Percentiles rank a stretch among this genome's conserved stretches.
Conservation (phyloP, 1,284 basidiomycete genomes). For the Leucoagaricus sp. region DNA sequence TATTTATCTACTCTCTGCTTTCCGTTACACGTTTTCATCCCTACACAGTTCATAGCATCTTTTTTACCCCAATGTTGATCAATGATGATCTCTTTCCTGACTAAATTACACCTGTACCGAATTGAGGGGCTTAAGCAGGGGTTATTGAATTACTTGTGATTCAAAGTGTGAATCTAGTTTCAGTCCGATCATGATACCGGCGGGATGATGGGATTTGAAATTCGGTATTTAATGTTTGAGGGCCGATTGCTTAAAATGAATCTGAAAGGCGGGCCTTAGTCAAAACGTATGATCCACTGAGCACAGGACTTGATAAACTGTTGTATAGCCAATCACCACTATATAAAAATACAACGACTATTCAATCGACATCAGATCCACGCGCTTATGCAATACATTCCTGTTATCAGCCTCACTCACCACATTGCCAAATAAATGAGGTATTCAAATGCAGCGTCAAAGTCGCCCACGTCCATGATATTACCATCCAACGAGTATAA, state of each 20-base stretch:
- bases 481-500: too few relatives aligned
- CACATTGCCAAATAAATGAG: neutral
- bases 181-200: slow-evolving; percentile 25
- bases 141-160: slow-evolving; percentile 19
- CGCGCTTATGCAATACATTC: neutral
- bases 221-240: slow-evolving; percentile 13
- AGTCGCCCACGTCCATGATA: too few relatives aligned
- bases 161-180: slow-evolving; percentile 7
- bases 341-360: slow-evolving; percentile 1
- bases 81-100: neutral
- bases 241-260: slow-evolving; percentile 7
- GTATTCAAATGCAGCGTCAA: too few relatives aligned
- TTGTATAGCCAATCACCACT: slow-evolving; percentile 9
- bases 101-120: slow-evolving; percentile 16
- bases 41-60: slow-evolving; percentile 8
- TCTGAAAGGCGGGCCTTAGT: slow-evolving; percentile 1
- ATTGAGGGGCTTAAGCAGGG: slow-evolving; percentile 19
- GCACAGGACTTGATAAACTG: neutral
- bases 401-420: neutral
- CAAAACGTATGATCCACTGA: neutral
- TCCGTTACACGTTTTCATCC: neutral
- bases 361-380: slow-evolving; percentile 6
- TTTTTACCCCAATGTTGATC: slow-evolving; percentile 2
- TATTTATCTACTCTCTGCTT: slow-evolving; percentile 11
- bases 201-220: slow-evolving; percentile 21